Base-by-base conservation (phyloP, 1,139 yeast species). In the Yueomyces sp. region DNA sequence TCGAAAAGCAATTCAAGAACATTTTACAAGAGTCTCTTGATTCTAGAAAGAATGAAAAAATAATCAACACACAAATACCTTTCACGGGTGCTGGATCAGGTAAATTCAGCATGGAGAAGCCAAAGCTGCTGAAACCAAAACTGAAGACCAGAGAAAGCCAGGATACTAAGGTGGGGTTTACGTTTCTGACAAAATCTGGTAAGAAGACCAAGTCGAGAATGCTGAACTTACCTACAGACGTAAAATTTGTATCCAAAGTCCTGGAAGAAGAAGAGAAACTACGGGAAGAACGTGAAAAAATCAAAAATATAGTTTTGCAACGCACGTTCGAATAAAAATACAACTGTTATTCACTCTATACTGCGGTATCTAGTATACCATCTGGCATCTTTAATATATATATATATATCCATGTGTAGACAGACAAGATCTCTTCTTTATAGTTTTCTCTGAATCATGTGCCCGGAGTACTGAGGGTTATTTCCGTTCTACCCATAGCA, bases 1-100 rank as follows among this genome's bases (percentile, higher is more conserved):
- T 80, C 43, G 83, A 78, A 39, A 68, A 63, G 44, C 80, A 78
- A 50, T 72, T 73, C 48, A 72, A 71, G 42, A 64, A 60, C 44
- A 61, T 79, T 53, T 63, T 77, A 42, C 54, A 63, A 32, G 79
- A 75, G 37, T 70, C 82, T 1, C 61, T 73, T 50, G 70, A 66
- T 36, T 51, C 64, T 3, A 61, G 65, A 33, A 66, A 58, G 42
- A 49, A 52, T 38, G 61, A 57, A 33, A 60, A 57, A 36, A 42
- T 52, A 3, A 37, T 46, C 2, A 46, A 50, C 2, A 50, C 46
- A 26, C 52, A 53, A 26, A 56, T 57, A n/a, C 60, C 61, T 3
- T 47, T 53, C 26, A 36, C 47, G 9, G 42, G 41, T 8, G 36
- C 33, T 12, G 34, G 39, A 3, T 27, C 29, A 8, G 12, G 6